Percentiles rank a stretch among this genome's conserved stretches.
phyloP scores from a whole-genome alignment of 768 basidiomycete species.

The Psilocybe sp. region DNA sequence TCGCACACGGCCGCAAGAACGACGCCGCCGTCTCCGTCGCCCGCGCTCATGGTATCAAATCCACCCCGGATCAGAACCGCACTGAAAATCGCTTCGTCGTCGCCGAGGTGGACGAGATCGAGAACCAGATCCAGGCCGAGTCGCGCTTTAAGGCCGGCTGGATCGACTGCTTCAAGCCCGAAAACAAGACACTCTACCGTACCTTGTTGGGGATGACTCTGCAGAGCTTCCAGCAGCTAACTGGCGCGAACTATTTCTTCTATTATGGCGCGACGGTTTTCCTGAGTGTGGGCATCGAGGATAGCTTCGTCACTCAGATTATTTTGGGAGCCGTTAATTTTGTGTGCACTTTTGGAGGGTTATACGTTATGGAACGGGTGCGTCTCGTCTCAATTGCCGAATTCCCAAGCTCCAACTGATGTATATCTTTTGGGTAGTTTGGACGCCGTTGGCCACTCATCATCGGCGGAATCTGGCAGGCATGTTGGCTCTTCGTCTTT shows the following conservation, averaged over 20 bases:
- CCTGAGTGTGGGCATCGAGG: slow-evolving; percentile 59
- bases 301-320: slow-evolving; percentile 71
- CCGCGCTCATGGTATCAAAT: slow-evolving; percentile 44
- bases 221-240: slow-evolving; percentile 72
- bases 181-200: slow-evolving; percentile 59
- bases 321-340: slow-evolving; percentile 77
- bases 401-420: neutral
- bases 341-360: slow-evolving; percentile 65
- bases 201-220: slow-evolving; percentile 63
- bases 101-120: slow-evolving; percentile 56
- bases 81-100: slow-evolving; percentile 38
- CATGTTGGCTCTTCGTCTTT: slow-evolving; percentile 69
- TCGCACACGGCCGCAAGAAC: slow-evolving; percentile 41
- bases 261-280: slow-evolving; percentile 69
- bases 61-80: slow-evolving; percentile 24
- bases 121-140: slow-evolving; percentile 48
- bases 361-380: slow-evolving; percentile 70
- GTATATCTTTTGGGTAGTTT: slow-evolving; percentile 33
- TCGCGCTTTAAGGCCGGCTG: slow-evolving; percentile 46
- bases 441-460: slow-evolving; percentile 66
- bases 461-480: slow-evolving; percentile 68
- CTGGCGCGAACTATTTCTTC: slow-evolving; percentile 70
- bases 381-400: slow-evolving; percentile 12
- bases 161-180: slow-evolving; percentile 61
- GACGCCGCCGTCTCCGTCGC: slow-evolving; percentile 50